phyloP scores from a whole-genome alignment of 1,284 basidiomycete genomes.

The Cryptococcus floricola region DNA sequence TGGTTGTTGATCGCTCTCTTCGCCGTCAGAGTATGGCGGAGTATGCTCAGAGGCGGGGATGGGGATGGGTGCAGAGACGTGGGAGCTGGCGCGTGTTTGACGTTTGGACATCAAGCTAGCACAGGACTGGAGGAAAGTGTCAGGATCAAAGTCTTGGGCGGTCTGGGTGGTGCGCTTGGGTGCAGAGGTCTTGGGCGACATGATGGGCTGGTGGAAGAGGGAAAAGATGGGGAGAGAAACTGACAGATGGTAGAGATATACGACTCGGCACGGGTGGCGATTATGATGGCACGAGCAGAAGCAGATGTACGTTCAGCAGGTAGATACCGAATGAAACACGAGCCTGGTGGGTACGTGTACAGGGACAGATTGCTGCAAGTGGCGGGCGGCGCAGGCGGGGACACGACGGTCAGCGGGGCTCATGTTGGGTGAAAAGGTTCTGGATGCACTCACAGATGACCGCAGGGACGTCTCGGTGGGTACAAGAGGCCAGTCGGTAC shows the following conservation, averaged over 20 bases:
- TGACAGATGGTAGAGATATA: too few species aligned
- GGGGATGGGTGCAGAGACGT: neutral
- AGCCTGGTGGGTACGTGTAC: conserved; percentile 1
- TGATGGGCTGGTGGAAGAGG: too few species aligned
- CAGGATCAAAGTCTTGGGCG: conserved; percentile 7
- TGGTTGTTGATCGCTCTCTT: neutral
- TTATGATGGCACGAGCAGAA: too few species aligned
- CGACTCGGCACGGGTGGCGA: too few species aligned
- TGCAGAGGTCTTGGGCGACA: too few species aligned
- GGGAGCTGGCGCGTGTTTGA: conserved; percentile 3
- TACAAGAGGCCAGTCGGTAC: too few species aligned
- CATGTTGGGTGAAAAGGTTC: too few species aligned
- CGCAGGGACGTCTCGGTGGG: too few species aligned
- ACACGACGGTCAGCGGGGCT: neutral
- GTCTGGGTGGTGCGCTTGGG: neutral
- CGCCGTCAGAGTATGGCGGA: conserved; percentile 11
- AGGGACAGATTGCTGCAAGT: neutral
- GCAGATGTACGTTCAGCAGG: too few species aligned
- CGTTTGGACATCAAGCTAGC: conserved; percentile 7
- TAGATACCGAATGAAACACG: neutral
- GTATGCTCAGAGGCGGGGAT: conserved; percentile 4
- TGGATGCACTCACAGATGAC: neutral
- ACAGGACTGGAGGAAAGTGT: conserved; percentile 11
- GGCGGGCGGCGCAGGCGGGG: neutral
- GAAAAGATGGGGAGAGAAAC: too few species aligned